A percentile compares a stretch with the other conserved stretches of the same genome.
phyloP scores from a whole-genome alignment of 2,329 filamentous ascomycete species.

The Elsinoe necatrix region DNA sequence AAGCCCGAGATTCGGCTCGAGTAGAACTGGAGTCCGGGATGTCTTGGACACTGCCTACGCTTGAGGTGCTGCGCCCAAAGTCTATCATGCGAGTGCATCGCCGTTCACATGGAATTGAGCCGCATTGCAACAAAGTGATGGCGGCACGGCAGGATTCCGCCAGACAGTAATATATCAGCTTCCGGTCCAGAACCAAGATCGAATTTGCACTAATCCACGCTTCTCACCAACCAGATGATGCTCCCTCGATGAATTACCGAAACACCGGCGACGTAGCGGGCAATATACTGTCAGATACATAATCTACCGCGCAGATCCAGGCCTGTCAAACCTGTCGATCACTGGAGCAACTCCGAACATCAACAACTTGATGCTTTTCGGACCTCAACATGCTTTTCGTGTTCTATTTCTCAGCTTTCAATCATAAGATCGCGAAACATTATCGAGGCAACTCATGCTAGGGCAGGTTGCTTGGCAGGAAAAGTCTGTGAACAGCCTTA shows the following conservation, averaged over 20 bases:
- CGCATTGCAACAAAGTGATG: neutral
- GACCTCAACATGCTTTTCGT: too few species aligned
- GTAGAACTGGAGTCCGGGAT: neutral
- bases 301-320: neutral
- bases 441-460: neutral
- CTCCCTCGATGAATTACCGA: neutral
- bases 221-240: neutral
- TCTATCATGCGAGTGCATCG: neutral
- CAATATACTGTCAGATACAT: neutral
- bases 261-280: neutral
- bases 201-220: neutral
- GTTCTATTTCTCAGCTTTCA: neutral
- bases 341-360: neutral
- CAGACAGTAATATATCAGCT: neutral
- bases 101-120: neutral
- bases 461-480: neutral
- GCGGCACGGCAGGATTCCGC: neutral
- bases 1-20: neutral
- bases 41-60: too few species aligned
- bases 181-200: neutral
- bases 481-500: neutral
- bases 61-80: neutral
- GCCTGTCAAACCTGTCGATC: conserved; percentile 9
- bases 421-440: neutral
- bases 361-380: neutral